Percentiles rank a stretch among this genome's conserved stretches.
These are phyloP conservation scores for Macrolepiota dolichaula DNA, from an alignment of 768 basidiomycete genomes.

Conservation along the genomic window DNA sequence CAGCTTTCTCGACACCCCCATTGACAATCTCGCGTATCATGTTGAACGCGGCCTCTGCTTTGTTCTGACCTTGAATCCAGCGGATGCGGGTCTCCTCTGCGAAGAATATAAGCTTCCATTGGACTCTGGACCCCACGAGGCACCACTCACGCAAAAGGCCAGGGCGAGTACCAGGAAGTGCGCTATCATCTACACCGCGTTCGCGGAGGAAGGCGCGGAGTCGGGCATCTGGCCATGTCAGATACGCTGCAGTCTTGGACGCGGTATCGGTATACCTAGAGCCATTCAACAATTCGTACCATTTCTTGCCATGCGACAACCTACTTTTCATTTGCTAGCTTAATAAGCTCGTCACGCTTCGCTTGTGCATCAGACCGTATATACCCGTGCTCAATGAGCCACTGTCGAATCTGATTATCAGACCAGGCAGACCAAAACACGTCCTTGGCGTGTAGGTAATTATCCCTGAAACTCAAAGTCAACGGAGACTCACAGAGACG, in stretches of 20 bases:
- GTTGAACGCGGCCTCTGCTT: slow-evolving; percentile 53
- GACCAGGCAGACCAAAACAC: slow-evolving; percentile 69
- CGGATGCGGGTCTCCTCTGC: slow-evolving; percentile 76
- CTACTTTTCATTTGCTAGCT: slow-evolving; percentile 70
- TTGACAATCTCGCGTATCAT: slow-evolving; percentile 67
- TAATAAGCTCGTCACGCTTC: slow-evolving; percentile 74
- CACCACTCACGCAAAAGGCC: slow-evolving; percentile 66
- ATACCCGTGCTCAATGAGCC: slow-evolving; percentile 75
- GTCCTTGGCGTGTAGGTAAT: slow-evolving; percentile 60
- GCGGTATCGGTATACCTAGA: slow-evolving; percentile 50
- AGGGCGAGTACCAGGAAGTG: slow-evolving; percentile 60
- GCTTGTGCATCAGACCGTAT: slow-evolving; percentile 54
- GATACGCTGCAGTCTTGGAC: slow-evolving; percentile 54
- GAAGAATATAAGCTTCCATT: too few relatives aligned
- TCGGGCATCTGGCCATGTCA: slow-evolving; percentile 91
- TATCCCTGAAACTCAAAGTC: slow-evolving; percentile 42
- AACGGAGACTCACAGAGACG: neutral
- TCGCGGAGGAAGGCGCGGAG: slow-evolving; percentile 86
- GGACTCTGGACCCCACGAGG: neutral
- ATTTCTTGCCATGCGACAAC: slow-evolving; percentile 9
- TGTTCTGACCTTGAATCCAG: slow-evolving; percentile 64
- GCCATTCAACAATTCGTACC: neutral
- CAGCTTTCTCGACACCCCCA: slow-evolving; percentile 65
- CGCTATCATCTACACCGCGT: slow-evolving; percentile 67
- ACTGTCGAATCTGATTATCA: slow-evolving; percentile 66